Evolutionary conservation across 345 rosid genomes (phyloP).

Genomic region (Dimocarpus longan): DNA sequence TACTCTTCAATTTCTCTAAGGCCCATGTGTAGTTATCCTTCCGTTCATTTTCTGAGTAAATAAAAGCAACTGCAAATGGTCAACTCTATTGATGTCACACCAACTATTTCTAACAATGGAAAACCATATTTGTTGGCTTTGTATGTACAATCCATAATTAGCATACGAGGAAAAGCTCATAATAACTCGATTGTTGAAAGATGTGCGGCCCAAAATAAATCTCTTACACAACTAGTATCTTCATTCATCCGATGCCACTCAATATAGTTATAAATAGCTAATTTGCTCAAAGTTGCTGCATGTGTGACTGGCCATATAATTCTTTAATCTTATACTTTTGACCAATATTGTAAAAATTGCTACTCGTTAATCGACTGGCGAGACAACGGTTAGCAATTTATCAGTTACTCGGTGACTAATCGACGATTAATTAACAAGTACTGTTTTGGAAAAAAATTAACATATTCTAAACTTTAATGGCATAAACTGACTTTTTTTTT

Average conservation of each 20-base stretch:
- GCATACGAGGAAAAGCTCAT: constrained; percentile 14
- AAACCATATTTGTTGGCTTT: constrained; percentile 8
- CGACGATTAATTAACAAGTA: too few species aligned
- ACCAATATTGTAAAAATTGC: background rate
- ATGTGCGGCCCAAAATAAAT: constrained; percentile 24
- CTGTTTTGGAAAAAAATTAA: too few species aligned
- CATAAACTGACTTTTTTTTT: too few species aligned
- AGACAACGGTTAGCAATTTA: too few species aligned
- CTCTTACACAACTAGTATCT: constrained; percentile 3
- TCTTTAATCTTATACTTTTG: background rate
- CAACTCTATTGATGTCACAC: constrained; percentile 9
- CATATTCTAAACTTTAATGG: too few species aligned
- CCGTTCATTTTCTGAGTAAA: background rate
- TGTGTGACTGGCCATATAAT: constrained; percentile 6
- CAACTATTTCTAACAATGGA: constrained; percentile 18
- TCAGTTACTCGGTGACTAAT: too few species aligned
- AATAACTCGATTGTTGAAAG: constrained; percentile 10
- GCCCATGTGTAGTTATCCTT: background rate
- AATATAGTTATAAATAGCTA: background rate
- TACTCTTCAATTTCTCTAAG: background rate
- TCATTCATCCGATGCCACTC: background rate
- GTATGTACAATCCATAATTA: constrained; percentile 18
- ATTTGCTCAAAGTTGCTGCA: constrained; percentile 14
- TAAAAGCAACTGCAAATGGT: background rate
- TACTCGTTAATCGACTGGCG: too few species aligned